Conservation (phyloP, 805 yeast species). For the Saccharomycopsis babjevae region DNA sequence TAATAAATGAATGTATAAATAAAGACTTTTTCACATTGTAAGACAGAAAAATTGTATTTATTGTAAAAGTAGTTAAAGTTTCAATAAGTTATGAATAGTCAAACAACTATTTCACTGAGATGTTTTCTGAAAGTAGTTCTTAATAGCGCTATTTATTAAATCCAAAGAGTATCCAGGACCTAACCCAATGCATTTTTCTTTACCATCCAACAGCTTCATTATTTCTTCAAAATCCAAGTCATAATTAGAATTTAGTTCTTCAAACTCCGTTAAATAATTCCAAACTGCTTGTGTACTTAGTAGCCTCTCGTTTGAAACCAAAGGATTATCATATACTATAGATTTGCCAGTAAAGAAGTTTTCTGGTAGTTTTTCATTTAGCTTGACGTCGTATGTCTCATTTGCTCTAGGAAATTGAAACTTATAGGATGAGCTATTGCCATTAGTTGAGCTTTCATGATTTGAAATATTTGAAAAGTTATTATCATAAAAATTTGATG, state of each 20-base stretch:
- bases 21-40: neutral
- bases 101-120: neutral
- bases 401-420: neutral
- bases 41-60: neutral
- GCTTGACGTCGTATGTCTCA: neutral
- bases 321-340: conserved; percentile 21
- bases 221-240: conserved; percentile 48
- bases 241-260: conserved; percentile 36
- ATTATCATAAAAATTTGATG: neutral
- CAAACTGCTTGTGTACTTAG: conserved; percentile 72
- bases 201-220: conserved; percentile 51
- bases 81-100: neutral
- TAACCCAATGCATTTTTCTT: conserved; percentile 67
- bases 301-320: conserved; percentile 30
- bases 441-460: neutral
- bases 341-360: conserved; percentile 7
- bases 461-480: neutral
- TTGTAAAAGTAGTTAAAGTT: neutral
- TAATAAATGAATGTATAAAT: neutral
- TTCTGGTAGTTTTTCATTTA: neutral
- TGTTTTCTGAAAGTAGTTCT: neutral
- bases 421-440: neutral
- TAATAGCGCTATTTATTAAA: conserved; percentile 1
- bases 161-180: conserved; percentile 31
- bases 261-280: conserved; percentile 56